A percentile compares a stretch with the other conserved stretches of the same genome.
Conservation (phyloP, 192 early-diverging fungal genomes). For the Coemansia sp. region DNA sequence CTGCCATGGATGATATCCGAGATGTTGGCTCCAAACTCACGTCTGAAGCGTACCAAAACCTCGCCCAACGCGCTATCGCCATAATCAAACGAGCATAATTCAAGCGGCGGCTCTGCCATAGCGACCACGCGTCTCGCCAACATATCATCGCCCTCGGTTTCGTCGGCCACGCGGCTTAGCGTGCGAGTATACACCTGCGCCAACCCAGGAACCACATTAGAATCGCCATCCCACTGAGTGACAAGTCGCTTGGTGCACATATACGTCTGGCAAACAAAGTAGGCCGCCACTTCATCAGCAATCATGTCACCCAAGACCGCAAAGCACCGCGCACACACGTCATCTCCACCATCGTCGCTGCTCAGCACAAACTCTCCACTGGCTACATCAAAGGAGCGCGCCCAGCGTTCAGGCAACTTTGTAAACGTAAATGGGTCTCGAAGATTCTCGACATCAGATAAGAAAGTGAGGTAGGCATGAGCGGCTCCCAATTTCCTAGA, state of each 20-base stretch:
- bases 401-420: slow-evolving; percentile 19
- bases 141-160: background rate
- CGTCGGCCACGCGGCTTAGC: background rate
- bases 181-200: slow-evolving; percentile 12
- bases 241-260: slow-evolving; percentile 7
- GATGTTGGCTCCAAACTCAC: slow-evolving; percentile 9
- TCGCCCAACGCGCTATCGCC: slow-evolving; percentile 28
- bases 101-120: slow-evolving; percentile 26
- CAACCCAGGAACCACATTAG: slow-evolving; percentile 6
- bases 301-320: slow-evolving; percentile 19
- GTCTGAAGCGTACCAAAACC: slow-evolving; percentile 8
- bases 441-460: background rate
- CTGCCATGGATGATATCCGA: background rate
- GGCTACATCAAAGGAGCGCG: slow-evolving; percentile 7
- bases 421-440: slow-evolving; percentile 41
- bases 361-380: background rate
- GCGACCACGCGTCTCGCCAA: slow-evolving; percentile 9
- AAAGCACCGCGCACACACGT: background rate
- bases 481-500: background rate
- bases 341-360: background rate
- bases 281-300: slow-evolving; percentile 9
- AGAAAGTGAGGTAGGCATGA: slow-evolving; percentile 18
- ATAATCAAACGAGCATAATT: slow-evolving; percentile 27
- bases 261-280: slow-evolving; percentile 36
- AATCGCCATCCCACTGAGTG: background rate